phyloP scores from a whole-genome alignment of 805 yeast species.

The Schwanniomyces vanrijiae region DNA sequence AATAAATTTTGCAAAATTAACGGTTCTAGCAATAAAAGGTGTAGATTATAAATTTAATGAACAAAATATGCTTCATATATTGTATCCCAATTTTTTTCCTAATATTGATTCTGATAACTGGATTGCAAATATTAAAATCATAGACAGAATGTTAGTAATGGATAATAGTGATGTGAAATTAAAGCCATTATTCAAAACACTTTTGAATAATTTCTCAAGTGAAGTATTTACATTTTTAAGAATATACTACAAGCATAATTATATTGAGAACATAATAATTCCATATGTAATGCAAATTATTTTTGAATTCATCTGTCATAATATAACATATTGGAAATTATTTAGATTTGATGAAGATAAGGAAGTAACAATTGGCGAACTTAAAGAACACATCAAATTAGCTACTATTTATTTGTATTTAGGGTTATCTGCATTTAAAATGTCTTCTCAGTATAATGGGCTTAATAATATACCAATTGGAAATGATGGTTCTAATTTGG shows the following conservation, averaged over 20 bases:
- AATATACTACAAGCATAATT: conserved; percentile 19
- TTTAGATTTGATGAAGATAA: conserved; percentile 6
- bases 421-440: conserved; percentile 19
- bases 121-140: conserved; percentile 23
- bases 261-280: conserved; percentile 28
- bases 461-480: conserved; percentile 5
- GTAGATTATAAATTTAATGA: conserved; percentile 34
- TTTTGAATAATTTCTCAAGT: conserved; percentile 17
- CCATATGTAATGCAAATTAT: conserved; percentile 30
- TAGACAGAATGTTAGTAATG: conserved; percentile 14
- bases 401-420: conserved; percentile 23
- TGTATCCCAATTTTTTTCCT: conserved; percentile 45
- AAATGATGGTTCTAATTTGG: conserved; percentile 14
- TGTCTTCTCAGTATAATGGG: conserved; percentile 2
- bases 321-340: conserved; percentile 10
- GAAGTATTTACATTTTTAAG: conserved; percentile 26
- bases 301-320: conserved; percentile 26
- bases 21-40: conserved; percentile 43
- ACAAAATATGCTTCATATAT: conserved; percentile 43
- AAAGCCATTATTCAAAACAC: conserved; percentile 18
- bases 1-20: conserved; percentile 35
- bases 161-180: conserved; percentile 12
- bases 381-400: conserved; percentile 18
- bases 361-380: conserved; percentile 5
- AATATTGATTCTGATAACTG: conserved; percentile 43